A percentile compares a stretch with the other conserved stretches of the same genome.
phyloP scores from a whole-genome alignment of 2,329 filamentous ascomycete species.

The Bipolaris oryzae region DNA sequence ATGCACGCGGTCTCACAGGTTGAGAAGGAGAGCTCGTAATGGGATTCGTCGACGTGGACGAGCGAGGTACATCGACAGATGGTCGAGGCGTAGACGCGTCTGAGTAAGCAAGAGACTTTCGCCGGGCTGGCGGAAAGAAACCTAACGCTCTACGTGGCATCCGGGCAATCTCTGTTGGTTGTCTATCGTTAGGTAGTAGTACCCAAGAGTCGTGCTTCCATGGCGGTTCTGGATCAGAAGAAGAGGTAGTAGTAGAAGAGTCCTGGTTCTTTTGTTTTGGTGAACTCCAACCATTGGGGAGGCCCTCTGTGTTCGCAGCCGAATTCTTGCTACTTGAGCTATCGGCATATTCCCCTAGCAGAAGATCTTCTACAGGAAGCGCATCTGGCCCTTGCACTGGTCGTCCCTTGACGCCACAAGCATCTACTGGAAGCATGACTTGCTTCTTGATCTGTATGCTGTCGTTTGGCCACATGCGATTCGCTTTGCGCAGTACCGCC shows the following conservation, averaged over 20 bases:
- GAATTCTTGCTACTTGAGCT: constrained; percentile 22
- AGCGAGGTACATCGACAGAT: constrained; percentile 66
- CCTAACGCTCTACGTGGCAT: constrained; percentile 80
- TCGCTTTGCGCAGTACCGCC: constrained; percentile 81
- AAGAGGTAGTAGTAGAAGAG: constrained; percentile 35
- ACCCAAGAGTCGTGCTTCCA: constrained; percentile 95
- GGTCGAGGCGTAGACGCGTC: constrained; percentile 68
- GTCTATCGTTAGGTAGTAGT: constrained; percentile 70
- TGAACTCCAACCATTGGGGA: constrained; percentile 48
- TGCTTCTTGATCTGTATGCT: constrained; percentile 83
- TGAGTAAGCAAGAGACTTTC: constrained; percentile 78
- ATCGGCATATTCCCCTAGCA: constrained; percentile 40
- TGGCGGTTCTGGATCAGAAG: constrained; percentile 59
- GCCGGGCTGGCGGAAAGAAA: constrained; percentile 88
- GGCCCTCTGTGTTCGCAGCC: constrained; percentile 26
- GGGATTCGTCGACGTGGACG: constrained; percentile 45
- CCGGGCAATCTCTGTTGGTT: constrained; percentile 83
- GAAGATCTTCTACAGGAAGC: constrained; percentile 48
- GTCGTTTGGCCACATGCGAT: constrained; percentile 94
- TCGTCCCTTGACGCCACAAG: constrained; percentile 81
- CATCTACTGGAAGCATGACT: constrained; percentile 85
- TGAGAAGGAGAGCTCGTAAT: constrained; percentile 47
- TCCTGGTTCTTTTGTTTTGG: constrained; percentile 45
- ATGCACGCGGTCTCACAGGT: constrained; percentile 43
- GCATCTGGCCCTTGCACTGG: constrained; percentile 50